These are phyloP conservation scores for Annulohypoxylon bovei DNA, from an alignment of 495 filamentous ascomycete species.

Conservation along the genomic window DNA sequence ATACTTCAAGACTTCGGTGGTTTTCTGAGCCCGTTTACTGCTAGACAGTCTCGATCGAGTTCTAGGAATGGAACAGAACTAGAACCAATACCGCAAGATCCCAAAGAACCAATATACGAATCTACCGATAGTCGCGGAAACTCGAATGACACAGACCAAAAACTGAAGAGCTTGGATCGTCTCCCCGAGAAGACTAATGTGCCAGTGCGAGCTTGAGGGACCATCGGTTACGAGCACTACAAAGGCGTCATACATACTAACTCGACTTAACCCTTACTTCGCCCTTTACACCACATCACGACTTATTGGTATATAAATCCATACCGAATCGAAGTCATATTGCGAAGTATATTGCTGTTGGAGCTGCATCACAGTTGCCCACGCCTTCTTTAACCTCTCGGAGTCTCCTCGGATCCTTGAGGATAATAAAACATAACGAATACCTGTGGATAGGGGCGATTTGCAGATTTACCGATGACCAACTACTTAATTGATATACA, in stretches of 20 bases:
- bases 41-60: slow-evolving; percentile 38
- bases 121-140: slow-evolving; percentile 33
- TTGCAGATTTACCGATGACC: neutral
- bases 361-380: neutral
- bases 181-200: neutral
- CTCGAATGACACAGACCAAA: slow-evolving; percentile 60
- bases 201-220: neutral
- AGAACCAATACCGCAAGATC: slow-evolving; percentile 51
- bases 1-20: slow-evolving; percentile 69
- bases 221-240: neutral
- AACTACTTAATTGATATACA: neutral
- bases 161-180: slow-evolving; percentile 4
- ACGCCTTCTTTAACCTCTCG: neutral
- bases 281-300: neutral
- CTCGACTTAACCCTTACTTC: neutral
- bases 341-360: neutral
- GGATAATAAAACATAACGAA: neutral
- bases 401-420: too few relatives aligned
- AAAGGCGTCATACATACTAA: too few relatives aligned
- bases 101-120: slow-evolving; percentile 36
- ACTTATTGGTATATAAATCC: neutral
- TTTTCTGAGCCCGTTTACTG: slow-evolving; percentile 51
- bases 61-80: slow-evolving; percentile 47
- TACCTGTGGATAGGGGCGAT: neutral
- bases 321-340: neutral